A percentile compares a stretch with the other conserved stretches of the same genome.
Conservation (phyloP, 164 flowering plant genomes). For the Macadamia integrifolia region DNA sequence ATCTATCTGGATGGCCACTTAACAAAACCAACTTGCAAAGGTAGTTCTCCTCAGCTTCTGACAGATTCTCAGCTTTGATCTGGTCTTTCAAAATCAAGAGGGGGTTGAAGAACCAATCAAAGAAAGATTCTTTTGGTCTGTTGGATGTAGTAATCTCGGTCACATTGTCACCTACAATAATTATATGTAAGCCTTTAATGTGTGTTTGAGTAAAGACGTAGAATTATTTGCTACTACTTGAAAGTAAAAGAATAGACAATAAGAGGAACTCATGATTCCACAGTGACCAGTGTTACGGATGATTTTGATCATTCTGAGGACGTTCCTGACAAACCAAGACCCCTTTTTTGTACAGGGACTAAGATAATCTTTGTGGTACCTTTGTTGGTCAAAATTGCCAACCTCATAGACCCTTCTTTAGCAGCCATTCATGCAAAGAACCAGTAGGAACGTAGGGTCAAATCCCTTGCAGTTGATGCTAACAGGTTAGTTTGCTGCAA, state of each 20-base stretch:
- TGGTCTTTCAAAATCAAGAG: slow-evolving; percentile 80
- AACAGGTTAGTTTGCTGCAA: too few species aligned
- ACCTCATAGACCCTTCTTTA: too few species aligned
- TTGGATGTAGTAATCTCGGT: slow-evolving; percentile 65
- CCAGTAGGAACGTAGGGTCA: neutral
- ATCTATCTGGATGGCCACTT: slow-evolving; percentile 47
- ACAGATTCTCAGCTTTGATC: slow-evolving; percentile 65
- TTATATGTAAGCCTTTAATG: neutral
- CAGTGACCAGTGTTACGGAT: too few species aligned
- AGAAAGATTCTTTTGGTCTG: slow-evolving; percentile 68
- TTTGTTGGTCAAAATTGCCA: too few species aligned
- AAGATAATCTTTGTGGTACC: too few species aligned
- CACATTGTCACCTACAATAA: slow-evolving; percentile 43
- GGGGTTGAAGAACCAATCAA: slow-evolving; percentile 83
- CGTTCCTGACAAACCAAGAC: too few species aligned
- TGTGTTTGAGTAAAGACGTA: too few species aligned
- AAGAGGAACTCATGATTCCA: too few species aligned
- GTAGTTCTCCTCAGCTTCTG: slow-evolving; percentile 65
- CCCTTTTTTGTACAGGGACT: too few species aligned
- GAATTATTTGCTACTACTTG: too few species aligned
- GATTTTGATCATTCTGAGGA: neutral
- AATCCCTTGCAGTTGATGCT: too few species aligned
- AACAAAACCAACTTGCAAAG: slow-evolving; percentile 61
- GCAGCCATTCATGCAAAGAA: neutral
- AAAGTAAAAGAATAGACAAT: too few species aligned